phyloP scores from a whole-genome alignment of 2,329 filamentous ascomycete species.

The Chaetomiaceae sp. region DNA sequence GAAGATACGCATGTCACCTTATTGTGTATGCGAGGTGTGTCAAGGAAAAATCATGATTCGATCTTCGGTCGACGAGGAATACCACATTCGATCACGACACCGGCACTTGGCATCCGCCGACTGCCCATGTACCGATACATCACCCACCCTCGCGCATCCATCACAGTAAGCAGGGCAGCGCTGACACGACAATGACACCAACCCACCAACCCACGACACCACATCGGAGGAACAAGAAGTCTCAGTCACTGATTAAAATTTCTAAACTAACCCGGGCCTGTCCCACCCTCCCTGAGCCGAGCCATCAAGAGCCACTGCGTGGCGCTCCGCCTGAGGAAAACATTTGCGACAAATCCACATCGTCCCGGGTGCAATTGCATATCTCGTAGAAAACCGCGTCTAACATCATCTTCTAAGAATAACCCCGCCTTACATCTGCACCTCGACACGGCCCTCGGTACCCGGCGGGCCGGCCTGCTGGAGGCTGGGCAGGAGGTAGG shows the following conservation, averaged over 20 bases:
- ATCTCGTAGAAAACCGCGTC: constrained; percentile 5
- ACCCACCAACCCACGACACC: background rate
- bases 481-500: constrained; percentile 83
- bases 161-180: too few species aligned
- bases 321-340: background rate
- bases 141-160: too few species aligned
- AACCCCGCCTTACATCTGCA: constrained; percentile 57
- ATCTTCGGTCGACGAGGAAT: too few species aligned
- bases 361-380: background rate
- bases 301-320: constrained; percentile 1
- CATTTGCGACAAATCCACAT: constrained; percentile 8
- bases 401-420: constrained; percentile 7
- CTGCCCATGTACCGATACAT: too few species aligned
- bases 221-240: background rate
- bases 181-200: too few species aligned
- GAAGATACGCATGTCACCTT: too few species aligned
- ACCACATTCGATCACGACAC: too few species aligned
- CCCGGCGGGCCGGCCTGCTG: constrained; percentile 65
- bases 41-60: too few species aligned
- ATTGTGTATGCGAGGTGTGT: too few species aligned
- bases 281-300: background rate
- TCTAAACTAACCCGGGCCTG: constrained; percentile 12
- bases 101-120: too few species aligned
- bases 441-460: constrained; percentile 83
- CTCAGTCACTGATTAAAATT: constrained; percentile 15